Evolutionary conservation across 2,329 filamentous ascomycete genomes (phyloP).

Genomic region (Trichoderma cornu-damae): DNA sequence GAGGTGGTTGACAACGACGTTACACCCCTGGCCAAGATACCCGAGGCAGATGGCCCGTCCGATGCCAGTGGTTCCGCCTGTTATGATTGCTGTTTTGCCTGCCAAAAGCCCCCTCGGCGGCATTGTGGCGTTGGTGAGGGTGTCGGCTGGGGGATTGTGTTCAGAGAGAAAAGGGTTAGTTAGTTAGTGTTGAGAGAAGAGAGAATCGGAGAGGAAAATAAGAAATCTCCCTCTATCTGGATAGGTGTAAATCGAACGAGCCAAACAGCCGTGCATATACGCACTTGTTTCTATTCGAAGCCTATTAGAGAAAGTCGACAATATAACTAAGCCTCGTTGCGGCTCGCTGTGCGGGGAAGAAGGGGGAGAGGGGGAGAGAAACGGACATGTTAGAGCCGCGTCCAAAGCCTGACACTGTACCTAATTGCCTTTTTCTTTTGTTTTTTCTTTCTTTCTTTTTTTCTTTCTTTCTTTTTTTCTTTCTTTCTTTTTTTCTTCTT

Average conservation of each 20-base stretch:
- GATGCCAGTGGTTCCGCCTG: slow-evolving; percentile 80
- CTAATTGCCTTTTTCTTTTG: neutral
- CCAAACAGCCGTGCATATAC: neutral
- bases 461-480: no score
- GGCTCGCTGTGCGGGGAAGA: neutral
- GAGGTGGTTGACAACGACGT: slow-evolving; percentile 76
- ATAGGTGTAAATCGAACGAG: neutral
- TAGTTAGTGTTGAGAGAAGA: neutral
- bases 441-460: no score
- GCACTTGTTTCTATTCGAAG: neutral
- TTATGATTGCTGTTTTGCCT: slow-evolving; percentile 79
- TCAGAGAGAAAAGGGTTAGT: no score
- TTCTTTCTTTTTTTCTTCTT: no score
- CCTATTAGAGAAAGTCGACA: no score
- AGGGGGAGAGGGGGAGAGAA: neutral
- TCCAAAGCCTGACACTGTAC: neutral
- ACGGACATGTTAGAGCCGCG: neutral
- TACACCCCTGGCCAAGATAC: slow-evolving; percentile 71
- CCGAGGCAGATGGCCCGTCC: slow-evolving; percentile 78
- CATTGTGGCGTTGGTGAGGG: slow-evolving; percentile 33
- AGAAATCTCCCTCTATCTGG: neutral
- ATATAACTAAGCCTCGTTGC: no score
- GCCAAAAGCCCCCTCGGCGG: slow-evolving; percentile 52
- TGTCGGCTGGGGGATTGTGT: neutral
- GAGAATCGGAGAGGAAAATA: neutral